Base-by-base conservation (phyloP, 257 asterid genomes). In the Datura wrightii region DNA sequence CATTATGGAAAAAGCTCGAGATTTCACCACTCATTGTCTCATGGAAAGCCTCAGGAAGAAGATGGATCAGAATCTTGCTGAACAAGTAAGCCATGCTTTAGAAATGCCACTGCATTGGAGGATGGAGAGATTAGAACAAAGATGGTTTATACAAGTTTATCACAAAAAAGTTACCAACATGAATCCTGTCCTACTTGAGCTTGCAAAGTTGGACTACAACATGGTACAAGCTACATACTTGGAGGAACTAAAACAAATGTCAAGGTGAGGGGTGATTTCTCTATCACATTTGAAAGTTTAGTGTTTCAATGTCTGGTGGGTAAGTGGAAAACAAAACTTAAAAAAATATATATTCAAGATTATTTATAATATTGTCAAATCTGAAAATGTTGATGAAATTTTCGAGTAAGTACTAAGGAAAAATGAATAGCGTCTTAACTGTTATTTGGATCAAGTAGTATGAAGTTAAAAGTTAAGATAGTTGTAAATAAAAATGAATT, bases 151-250 rank as follows among this genome's bases (percentile, higher is more conserved):
- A 54, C 56, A 86, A 19, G 44, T 62, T 15, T 87, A 87, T 66
- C 69, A 84, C n/a, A 71, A 65, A 13, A 16, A 50, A 54, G 44
- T 24, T 24, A 24, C 50, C 8, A 50, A 82, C 10, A 80, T 18
- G 84, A 82, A 85, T 44, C 90, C 82, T 65, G 19, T 62, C 67
- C 37, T 88, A 16, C 88, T 88, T 34, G 86, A 90, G 62, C 85
- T 90, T 66, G 91, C 92, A 5, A 88, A 84, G 54, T 39, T 90
- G 79, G 90, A 89, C 48, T 87, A 87, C 66, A 89, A 89, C 67
- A 85, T 79, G 24, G 86, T 89, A 10, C 90, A 89, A 59, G 83
- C 85, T 1, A 81, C 19, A 46, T 84, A 87, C 46, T 84, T 83
- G 80, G 86, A 87, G 34, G 90, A 88, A 84, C 80, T 88, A 15